Base-by-base conservation (phyloP, 805 yeast genomes). In the Blastobotrys parvus region DNA sequence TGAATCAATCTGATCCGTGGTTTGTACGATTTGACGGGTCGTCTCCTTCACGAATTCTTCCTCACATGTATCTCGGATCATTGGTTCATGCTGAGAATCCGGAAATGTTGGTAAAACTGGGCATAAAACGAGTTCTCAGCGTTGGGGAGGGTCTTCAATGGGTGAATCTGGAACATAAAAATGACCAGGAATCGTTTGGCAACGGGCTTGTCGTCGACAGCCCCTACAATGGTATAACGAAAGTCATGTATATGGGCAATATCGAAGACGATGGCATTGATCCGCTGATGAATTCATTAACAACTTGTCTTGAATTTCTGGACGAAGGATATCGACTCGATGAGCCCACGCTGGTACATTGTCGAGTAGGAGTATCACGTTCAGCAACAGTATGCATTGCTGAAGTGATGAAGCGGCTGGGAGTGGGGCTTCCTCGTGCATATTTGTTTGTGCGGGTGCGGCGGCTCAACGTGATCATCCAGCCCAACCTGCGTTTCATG, bases 331-430 rank as follows among this genome's bases (percentile, higher is more conserved):
- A 67, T 49, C 50, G 59, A 17, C 50, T 52, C 1, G 64, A 63
- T 30, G 76, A 75, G 18, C 55, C 73, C 37, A 77, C 80, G 2
- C 67, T 90, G 47, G 89, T 90, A 8, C 97, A 90, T 60, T 90
- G 97, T 55, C 83, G 94, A 57, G 97, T 87, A 38, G 97, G 97
- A 0, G 97, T 90, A 3, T 85, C 95, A 0, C 68, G 97, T 43
- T 85, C 95, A 2, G 97, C 97, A 0, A 86, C 97, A 0, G 94
- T 90, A 8, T 90, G 94, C 53, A 90, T 90, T 51, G 96, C 96
- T 1, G 97, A 88, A 58, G 90, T 86, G 31, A 89, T 90, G 95
- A 75, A 77, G 51, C 64, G 95, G 33, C 63, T 83, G 42, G 64
- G 74, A 13, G 65, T 86, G 42, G 75, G 77, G 35, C 64, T 90